These are phyloP conservation scores for Trypanosoma avium DNA, from an alignment of 208 protist species.

Conservation along the genomic window DNA sequence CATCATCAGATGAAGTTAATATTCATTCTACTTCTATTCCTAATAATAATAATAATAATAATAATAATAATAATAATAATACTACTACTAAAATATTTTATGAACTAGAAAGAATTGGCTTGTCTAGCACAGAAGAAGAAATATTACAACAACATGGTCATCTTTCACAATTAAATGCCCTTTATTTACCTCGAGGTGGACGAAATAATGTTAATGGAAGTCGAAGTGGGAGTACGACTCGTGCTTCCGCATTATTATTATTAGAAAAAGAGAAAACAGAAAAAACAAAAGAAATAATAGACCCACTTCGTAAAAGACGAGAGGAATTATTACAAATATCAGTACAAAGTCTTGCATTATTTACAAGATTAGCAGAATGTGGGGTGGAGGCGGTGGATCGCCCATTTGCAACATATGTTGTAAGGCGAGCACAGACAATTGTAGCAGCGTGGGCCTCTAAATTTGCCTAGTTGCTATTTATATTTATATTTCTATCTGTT, in stretches of 20 bases:
- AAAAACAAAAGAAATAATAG: background rate
- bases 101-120: background rate
- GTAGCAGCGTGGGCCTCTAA: conserved; percentile 7
- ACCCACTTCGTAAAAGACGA: conserved; percentile 2
- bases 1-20: too few species aligned
- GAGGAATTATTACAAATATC: conserved; percentile 25
- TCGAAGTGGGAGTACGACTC: background rate
- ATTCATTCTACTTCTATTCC: too few species aligned
- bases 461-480: conserved; percentile 12
- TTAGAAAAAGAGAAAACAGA: background rate
- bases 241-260: background rate
- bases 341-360: conserved; percentile 23
- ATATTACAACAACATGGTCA: conserved; percentile 24
- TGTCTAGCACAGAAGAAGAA: conserved; percentile 12
- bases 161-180: conserved; percentile 35
- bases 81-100: background rate
- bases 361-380: conserved; percentile 37
- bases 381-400: conserved; percentile 34
- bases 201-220: background rate
- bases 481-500: too few species aligned
- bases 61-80: background rate
- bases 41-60: too few species aligned
- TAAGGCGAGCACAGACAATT: conserved; percentile 15
- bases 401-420: conserved; percentile 37
- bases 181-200: conserved; percentile 11